A percentile compares a stretch with the other conserved stretches of the same genome.
Conservation (phyloP, 2,329 filamentous ascomycete genomes). For the Calonectria pteridis region DNA sequence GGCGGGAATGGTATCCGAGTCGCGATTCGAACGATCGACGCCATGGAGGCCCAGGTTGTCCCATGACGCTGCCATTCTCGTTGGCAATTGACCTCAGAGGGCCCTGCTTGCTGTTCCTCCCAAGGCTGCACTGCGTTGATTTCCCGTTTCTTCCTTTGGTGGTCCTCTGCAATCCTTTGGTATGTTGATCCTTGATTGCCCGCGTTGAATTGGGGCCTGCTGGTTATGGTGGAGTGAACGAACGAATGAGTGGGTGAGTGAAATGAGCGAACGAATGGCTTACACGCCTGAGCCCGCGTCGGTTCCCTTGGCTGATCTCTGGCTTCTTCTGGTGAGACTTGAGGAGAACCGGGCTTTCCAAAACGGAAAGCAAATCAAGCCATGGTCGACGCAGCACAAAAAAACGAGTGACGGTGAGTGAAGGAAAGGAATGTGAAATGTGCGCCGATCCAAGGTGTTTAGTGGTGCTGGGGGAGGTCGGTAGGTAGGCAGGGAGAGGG, state of each 20-base stretch:
- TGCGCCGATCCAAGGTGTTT: background rate
- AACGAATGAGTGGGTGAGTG: background rate
- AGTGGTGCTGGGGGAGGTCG: background rate
- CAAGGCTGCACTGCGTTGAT: too few relatives aligned
- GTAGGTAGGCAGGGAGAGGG: background rate
- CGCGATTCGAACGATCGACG: conserved; percentile 22
- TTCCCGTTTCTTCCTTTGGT: background rate
- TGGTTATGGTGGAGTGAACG: background rate
- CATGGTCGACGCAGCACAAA: conserved; percentile 4
- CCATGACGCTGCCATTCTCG: conserved; percentile 28
- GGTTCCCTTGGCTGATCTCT: background rate
- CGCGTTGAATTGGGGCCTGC: background rate
- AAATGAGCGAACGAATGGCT: background rate
- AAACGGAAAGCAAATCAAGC: conserved; percentile 12
- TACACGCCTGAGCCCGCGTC: conserved; percentile 4
- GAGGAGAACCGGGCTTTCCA: background rate
- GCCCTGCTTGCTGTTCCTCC: background rate
- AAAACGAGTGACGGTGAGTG: background rate
- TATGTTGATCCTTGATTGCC: background rate
- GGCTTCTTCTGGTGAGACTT: background rate
- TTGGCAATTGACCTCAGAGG: background rate
- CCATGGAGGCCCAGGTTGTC: conserved; percentile 29
- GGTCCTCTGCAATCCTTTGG: background rate
- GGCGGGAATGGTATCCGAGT: conserved; percentile 14
- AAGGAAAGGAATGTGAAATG: conserved; percentile 1